phyloP scores from a whole-genome alignment of 192 early-diverging fungal species.

The Coemansia sp. region DNA sequence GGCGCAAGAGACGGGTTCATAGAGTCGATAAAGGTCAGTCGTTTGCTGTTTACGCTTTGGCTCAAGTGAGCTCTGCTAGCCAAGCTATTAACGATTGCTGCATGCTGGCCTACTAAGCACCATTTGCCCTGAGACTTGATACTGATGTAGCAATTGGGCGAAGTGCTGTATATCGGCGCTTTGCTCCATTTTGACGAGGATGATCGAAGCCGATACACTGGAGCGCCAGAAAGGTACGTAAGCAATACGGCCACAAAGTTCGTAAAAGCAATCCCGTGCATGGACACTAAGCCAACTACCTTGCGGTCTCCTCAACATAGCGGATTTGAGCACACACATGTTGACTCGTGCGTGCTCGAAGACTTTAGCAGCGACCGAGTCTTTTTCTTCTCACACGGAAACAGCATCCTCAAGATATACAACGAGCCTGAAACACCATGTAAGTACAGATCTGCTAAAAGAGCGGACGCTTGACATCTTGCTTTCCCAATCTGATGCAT shows the following conservation, averaged over 20 bases:
- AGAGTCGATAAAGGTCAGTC: slow-evolving; percentile 34
- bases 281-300: background rate
- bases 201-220: background rate
- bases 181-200: slow-evolving; percentile 41
- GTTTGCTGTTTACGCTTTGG: background rate
- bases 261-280: no score
- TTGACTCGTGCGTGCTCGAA: slow-evolving; percentile 10
- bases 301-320: background rate
- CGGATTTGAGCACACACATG: slow-evolving; percentile 10
- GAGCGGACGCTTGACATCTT: no score
- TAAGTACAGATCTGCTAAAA: slow-evolving; percentile 12
- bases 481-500: background rate
- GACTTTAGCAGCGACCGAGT: slow-evolving; percentile 19
- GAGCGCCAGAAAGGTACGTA: slow-evolving; percentile 5
- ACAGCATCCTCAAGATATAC: slow-evolving; percentile 31
- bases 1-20: background rate
- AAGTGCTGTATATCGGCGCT: slow-evolving; percentile 33
- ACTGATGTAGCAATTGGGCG: slow-evolving; percentile 40
- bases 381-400: slow-evolving; percentile 43
- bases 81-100: background rate
- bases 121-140: background rate
- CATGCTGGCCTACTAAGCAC: background rate
- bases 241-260: background rate
- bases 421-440: slow-evolving; percentile 17
- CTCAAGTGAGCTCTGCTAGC: background rate